Evolutionary conservation across 2,329 filamentous ascomycete species (phyloP), one percentile per base, ranked within the genome.

Genomic region (Ceratocystis diversiconidia): DNA sequence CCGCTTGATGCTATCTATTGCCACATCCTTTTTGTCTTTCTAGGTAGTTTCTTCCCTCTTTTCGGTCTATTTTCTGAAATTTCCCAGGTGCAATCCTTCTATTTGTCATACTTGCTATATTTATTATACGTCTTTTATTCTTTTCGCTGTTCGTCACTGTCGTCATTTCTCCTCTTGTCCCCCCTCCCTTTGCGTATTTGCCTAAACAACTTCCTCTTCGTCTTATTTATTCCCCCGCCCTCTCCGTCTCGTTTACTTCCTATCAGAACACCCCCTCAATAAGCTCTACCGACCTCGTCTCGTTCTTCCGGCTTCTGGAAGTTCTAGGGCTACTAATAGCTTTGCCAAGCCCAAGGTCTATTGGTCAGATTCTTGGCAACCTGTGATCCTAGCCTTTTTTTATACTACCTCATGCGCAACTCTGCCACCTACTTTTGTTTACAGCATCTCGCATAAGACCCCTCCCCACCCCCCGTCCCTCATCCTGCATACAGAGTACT

Each of bases 301-400:
- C 44, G 19, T 32, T 19, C 25, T 19, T 41, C 32, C 22, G 22
- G 7, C 48, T 66, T 66, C 65, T 55, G 19, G 65, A 67, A 67
- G 62, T 59, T 46, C 52, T 22, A 62, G 65, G 62, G 30, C 62
- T 43, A 62, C 61, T 46, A 67, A 64, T 61, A 62, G 41, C 63
- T 48, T 12, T 57, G 62, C 65, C 65, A 67, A 67, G 62, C 52
- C 52, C 65, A 62, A 67, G 62, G 44, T 43, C 52, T 50, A 19
- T 50, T 3, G 15, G 36, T 32, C 12, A 32, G 32, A 28, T 50
- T 32, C 65, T 66, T 60, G 61, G 46, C 59, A 46, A 41, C 15
- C 36, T 55, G 8, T 44, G 15, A 30, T 30, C n/a, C 22, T 43
- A 4, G n/a, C n/a, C 59, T 36, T n/a, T 8, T 22, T n/a, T 28